Conservation (phyloP, 169 alveolate species). For the Eimeria acervulina region DNA sequence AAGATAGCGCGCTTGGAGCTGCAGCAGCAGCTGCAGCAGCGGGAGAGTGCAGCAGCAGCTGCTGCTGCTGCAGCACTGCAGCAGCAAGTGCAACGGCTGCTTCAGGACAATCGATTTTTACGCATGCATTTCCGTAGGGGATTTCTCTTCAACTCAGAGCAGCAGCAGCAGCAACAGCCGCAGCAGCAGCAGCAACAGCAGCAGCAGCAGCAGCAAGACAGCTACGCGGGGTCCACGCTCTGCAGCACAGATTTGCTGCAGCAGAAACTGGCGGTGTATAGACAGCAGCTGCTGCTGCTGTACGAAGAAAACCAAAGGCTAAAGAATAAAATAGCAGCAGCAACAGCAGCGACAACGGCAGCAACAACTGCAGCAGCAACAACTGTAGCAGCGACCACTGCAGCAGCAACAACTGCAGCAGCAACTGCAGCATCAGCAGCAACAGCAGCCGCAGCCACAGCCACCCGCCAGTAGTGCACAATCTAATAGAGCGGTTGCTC, state of each 20-base stretch:
- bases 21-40: slow-evolving; percentile 51
- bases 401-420: neutral
- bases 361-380: neutral
- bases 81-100: slow-evolving; percentile 50
- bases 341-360: slow-evolving; percentile 6
- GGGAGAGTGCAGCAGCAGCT: slow-evolving; percentile 27
- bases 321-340: neutral
- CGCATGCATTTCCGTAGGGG: neutral
- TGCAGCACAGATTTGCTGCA: slow-evolving; percentile 18
- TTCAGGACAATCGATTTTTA: neutral
- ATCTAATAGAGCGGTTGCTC: too few relatives aligned
- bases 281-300: slow-evolving; percentile 22
- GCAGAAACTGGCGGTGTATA: slow-evolving; percentile 26
- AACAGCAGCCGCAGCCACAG: neutral
- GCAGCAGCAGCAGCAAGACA: neutral
- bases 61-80: slow-evolving; percentile 42
- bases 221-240: neutral
- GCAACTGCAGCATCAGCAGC: neutral
- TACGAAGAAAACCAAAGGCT: neutral
- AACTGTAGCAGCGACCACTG: neutral
- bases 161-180: neutral
- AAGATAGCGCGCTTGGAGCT: neutral
- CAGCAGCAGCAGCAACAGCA: slow-evolving; percentile 37
- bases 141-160: neutral
- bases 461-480: too few relatives aligned